Evolutionary conservation across 192 early-diverging fungal genomes (phyloP), one percentile per base, ranked within the genome.

Genomic region (Podila verticillata): DNA sequence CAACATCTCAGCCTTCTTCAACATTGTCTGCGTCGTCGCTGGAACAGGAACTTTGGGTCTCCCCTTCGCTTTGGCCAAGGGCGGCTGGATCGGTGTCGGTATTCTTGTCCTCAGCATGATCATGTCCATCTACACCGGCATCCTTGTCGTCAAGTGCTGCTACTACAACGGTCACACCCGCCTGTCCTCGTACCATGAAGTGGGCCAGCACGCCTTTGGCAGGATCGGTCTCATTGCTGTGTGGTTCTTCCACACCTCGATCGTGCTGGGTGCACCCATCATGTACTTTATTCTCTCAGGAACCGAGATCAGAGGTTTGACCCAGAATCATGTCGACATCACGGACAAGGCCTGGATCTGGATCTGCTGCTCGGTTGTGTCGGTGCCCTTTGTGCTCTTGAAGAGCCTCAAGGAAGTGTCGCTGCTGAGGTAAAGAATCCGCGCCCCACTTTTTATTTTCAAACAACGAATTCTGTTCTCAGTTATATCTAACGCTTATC

Each of bases 71-170:
- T 65, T 91, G 32, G 82, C 74, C 35, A 84, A 87, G 72, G 82
- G 90, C 66, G 95, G 95, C 4, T 96, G 95, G 95, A 80, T 90
- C 29, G 92, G 91, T 19, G 56, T 92, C 3, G 66, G 89, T 20
- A 87, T 95, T 57, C 84, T 96, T 22, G 67, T 90, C 24, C 71
- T 95, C 32, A 88, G 92, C 0, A 91, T 89, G 56, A 80, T 88
- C 12, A 92, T 94, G 66, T 90, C 90, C 29, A 66, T 86, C 32
- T 96, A 95, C 80, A 89, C 90, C 4, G 94, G 93, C 29, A 87
- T 86, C 34, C 81, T 95, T 20, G 85, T 95, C 48, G 86, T 95
- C 70, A 83, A 89, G 56, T 87, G 84, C 47, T 70, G 88, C 24
- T 89, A 91, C 68, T 70, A 84, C 29, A 74, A 86, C 44, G 82